Percentiles rank a stretch among this genome's conserved stretches.
Evolutionary conservation across 1,284 basidiomycete genomes (phyloP).

Genomic region (Erythrobasidium hasegawianum): DNA sequence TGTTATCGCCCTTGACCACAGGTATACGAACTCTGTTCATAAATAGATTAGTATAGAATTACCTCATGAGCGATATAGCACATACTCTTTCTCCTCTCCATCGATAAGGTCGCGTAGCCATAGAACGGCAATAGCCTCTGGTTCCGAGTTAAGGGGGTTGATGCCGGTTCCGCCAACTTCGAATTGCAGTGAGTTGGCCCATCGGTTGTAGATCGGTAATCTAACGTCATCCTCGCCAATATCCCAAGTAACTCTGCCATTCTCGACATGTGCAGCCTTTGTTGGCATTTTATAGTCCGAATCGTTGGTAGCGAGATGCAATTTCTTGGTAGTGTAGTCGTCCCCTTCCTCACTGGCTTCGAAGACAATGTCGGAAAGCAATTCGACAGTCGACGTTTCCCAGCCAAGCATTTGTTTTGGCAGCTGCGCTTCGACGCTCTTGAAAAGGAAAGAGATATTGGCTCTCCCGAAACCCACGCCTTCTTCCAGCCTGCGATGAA

Average conservation of each 20-base stretch:
- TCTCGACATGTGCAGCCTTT: conserved; percentile 48
- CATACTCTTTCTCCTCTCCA: conserved; percentile 53
- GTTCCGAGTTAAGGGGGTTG: conserved; percentile 52
- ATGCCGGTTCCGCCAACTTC: conserved; percentile 57
- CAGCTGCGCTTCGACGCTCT: conserved; percentile 59
- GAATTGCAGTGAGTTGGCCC: conserved; percentile 60
- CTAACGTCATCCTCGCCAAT: conserved; percentile 54
- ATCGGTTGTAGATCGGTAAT: conserved; percentile 63
- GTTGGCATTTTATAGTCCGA: conserved; percentile 53
- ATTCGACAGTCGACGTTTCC: conserved; percentile 68
- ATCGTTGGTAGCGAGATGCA: conserved; percentile 55
- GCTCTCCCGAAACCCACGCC: conserved; percentile 66
- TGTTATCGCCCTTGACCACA: conserved; percentile 49
- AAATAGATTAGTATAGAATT: not conserved
- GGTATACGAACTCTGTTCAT: conserved; percentile 49
- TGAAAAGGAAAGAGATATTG: conserved; percentile 49
- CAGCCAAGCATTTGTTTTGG: conserved; percentile 63
- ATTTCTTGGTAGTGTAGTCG: conserved; percentile 51
- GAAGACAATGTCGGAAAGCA: conserved; percentile 48
- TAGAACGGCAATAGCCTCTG: conserved; percentile 61
- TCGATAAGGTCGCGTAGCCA: conserved; percentile 65
- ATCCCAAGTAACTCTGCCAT: conserved; percentile 52
- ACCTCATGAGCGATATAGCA: too few species aligned
- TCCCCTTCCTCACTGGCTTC: conserved; percentile 49
- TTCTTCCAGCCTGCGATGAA: conserved; percentile 56